Evolutionary conservation across 2,329 filamentous ascomycete species (phyloP).

Genomic region (Escovopsis sp.): DNA sequence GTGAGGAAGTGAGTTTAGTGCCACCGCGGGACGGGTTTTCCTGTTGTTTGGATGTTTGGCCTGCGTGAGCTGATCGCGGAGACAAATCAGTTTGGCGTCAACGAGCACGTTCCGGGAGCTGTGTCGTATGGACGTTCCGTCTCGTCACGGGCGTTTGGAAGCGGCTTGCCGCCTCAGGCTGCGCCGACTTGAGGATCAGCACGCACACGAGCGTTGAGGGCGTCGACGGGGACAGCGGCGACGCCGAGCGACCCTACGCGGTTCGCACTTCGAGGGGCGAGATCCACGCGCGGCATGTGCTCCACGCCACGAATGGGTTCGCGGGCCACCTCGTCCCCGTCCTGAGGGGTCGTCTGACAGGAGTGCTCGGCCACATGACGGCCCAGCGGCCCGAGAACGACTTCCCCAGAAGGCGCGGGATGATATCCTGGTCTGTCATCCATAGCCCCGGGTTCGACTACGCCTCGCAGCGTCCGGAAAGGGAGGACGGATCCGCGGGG

Average conservation of each 20-base stretch:
- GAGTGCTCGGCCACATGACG: constrained; percentile 34
- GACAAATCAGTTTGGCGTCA: constrained; percentile 19
- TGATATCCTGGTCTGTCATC: constrained; percentile 35
- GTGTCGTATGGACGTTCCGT: constrained; percentile 36
- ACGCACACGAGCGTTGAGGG: constrained; percentile 22
- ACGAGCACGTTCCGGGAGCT: constrained; percentile 23
- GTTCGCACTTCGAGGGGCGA: constrained; percentile 30
- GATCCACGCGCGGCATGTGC: constrained; percentile 32
- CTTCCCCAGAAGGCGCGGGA: constrained; percentile 17
- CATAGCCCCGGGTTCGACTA: constrained; percentile 36
- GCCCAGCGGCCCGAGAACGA: constrained; percentile 27
- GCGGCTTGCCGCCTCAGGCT: constrained; percentile 20
- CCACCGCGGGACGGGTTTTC: background rate
- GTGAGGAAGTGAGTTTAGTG: constrained; percentile 12
- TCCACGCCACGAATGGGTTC: constrained; percentile 45
- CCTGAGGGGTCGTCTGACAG: constrained; percentile 29
- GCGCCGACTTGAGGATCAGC: constrained; percentile 22
- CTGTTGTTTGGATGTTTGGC: background rate
- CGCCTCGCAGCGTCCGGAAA: constrained; percentile 29
- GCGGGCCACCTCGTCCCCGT: constrained; percentile 35
- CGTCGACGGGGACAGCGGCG: constrained; percentile 9
- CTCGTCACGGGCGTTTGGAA: constrained; percentile 32
- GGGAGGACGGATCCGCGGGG: constrained; percentile 15
- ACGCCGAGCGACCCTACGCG: constrained; percentile 19
- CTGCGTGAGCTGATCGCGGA: background rate